A percentile compares a stretch with the other conserved stretches of the same genome.
These are phyloP conservation scores for Eutypa lata DNA, from an alignment of 2,329 filamentous ascomycete genomes.

Conservation along the genomic window DNA sequence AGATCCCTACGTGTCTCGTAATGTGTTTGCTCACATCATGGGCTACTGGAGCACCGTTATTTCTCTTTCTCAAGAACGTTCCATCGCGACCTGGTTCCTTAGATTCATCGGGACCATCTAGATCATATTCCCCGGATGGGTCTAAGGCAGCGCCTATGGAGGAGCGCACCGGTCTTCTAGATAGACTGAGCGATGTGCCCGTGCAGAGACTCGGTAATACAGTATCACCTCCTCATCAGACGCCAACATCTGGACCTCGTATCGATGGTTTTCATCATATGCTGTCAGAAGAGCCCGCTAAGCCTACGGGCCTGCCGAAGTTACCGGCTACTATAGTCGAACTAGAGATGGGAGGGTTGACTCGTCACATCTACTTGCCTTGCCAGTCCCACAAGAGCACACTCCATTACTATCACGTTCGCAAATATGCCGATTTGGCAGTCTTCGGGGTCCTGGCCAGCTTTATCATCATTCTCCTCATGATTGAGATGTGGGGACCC, in stretches of 20 bases:
- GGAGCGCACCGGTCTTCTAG: not conserved
- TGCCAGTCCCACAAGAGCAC: conserved; percentile 20
- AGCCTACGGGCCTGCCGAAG: conserved; percentile 18
- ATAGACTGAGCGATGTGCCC: not conserved
- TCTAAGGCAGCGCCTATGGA: not conserved
- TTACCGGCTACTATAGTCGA: conserved; percentile 24
- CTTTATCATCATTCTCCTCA: conserved; percentile 14
- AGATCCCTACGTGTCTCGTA: not conserved
- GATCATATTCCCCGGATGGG: not conserved
- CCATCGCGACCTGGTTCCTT: not conserved
- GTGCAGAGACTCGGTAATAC: not conserved
- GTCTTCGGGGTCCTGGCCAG: conserved; percentile 19
- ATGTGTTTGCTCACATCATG: not conserved
- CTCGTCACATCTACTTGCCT: conserved; percentile 21
- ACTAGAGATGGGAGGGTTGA: conserved; percentile 22
- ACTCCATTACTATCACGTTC: conserved; percentile 21
- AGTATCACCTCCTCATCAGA: not conserved
- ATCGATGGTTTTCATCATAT: conserved; percentile 2
- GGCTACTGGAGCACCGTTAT: not conserved
- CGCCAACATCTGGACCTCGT: not conserved
- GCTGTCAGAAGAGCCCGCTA: conserved; percentile 27
- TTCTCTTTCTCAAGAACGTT: not conserved
- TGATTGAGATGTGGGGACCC: conserved; percentile 21
- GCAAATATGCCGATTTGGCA: conserved; percentile 22
- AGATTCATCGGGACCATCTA: not conserved